Percentiles rank a stretch among this genome's conserved stretches.
Conservation (phyloP, 306 rosid species). For the Alnus glutinosa region DNA sequence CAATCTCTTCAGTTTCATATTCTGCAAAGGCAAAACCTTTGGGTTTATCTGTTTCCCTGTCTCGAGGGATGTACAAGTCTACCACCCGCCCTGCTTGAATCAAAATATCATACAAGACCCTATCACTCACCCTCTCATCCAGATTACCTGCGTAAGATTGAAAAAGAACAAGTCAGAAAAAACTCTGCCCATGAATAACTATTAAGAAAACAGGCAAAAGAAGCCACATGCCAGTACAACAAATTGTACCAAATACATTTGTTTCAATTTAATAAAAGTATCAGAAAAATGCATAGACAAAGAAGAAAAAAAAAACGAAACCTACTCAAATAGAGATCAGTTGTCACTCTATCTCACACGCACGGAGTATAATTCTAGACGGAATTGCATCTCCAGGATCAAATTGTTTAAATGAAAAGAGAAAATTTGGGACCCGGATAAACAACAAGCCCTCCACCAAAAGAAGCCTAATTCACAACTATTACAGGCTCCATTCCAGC, state of each 20-base stretch:
- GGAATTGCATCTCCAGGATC: background rate
- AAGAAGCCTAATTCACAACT: background rate
- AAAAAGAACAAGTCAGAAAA: conserved; percentile 11
- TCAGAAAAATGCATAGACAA: background rate
- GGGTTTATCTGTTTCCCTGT: conserved; percentile 73
- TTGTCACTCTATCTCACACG: background rate
- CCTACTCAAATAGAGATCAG: background rate
- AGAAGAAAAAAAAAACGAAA: too few relatives aligned
- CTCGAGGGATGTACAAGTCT: conserved; percentile 80
- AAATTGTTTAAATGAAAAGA: background rate
- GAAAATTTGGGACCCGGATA: background rate
- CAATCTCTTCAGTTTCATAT: conserved; percentile 81
- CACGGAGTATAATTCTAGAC: background rate
- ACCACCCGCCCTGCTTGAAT: conserved; percentile 89
- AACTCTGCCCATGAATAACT: background rate
- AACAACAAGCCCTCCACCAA: background rate
- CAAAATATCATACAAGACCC: conserved; percentile 79
- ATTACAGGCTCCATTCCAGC: background rate
- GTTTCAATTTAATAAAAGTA: background rate
- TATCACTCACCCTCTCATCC: conserved; percentile 89
- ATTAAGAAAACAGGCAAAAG: background rate
- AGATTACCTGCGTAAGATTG: conserved; percentile 61
- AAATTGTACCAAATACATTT: background rate
- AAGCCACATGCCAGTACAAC: background rate
- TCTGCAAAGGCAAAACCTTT: conserved; percentile 90